phyloP scores from a whole-genome alignment of 805 yeast genomes.

The Trichomonascus vanleenenianus region DNA sequence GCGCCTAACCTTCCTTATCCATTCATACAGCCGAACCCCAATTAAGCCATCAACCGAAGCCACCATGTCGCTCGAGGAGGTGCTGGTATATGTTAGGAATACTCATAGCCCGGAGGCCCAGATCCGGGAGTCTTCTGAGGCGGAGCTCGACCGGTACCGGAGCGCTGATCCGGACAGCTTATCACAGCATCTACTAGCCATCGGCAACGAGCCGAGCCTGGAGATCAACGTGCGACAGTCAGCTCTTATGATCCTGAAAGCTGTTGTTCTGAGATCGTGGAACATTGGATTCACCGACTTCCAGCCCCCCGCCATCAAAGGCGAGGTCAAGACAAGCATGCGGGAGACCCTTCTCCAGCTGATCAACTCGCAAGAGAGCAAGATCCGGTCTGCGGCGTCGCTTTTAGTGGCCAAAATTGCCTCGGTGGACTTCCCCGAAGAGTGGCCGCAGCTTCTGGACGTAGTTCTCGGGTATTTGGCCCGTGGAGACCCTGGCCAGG shows the following conservation, averaged over 20 bases:
- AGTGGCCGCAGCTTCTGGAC: slow-evolving; percentile 67
- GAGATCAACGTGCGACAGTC: slow-evolving; percentile 36
- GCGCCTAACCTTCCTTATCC: too few species aligned
- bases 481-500: slow-evolving; percentile 11
- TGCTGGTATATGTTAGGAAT: too few species aligned
- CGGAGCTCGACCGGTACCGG: not conserved
- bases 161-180: not conserved
- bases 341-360: slow-evolving; percentile 46
- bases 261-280: slow-evolving; percentile 70
- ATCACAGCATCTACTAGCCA: not conserved
- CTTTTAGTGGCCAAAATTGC: slow-evolving; percentile 79
- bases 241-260: slow-evolving; percentile 56
- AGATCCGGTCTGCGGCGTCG: slow-evolving; percentile 58
- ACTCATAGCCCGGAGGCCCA: too few species aligned
- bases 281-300: slow-evolving; percentile 73
- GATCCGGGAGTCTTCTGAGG: not conserved
- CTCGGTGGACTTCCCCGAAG: slow-evolving; percentile 88
- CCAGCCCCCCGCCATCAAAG: slow-evolving; percentile 44
- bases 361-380: slow-evolving; percentile 42
- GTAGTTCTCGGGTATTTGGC: slow-evolving; percentile 32
- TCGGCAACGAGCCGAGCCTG: not conserved
- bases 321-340: slow-evolving; percentile 42
- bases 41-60: too few species aligned
- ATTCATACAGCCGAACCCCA: too few species aligned
- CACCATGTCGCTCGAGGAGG: too few species aligned